Conservation (phyloP, 805 yeast genomes). For the Starmerella floricola region DNA sequence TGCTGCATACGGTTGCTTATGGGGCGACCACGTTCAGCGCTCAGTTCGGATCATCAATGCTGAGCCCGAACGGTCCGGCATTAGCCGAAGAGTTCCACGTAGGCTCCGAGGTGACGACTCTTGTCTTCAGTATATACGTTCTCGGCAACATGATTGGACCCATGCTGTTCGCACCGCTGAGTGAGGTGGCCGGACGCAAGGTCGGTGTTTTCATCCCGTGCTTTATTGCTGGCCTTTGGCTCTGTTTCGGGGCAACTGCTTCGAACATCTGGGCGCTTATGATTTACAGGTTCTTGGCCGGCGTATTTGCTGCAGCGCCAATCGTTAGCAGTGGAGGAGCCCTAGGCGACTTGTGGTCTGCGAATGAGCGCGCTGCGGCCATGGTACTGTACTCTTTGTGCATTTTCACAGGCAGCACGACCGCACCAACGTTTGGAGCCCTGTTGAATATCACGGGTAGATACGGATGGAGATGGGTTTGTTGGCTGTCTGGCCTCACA, state of each 20-base stretch:
- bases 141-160: conserved; percentile 55
- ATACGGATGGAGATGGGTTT: conserved; percentile 48
- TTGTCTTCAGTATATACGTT: conserved; percentile 45
- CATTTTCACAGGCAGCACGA: conserved; percentile 34
- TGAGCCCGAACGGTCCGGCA: conserved; percentile 40
- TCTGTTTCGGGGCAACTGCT: conserved; percentile 31
- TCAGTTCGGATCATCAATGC: conserved; percentile 42
- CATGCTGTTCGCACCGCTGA: conserved; percentile 44
- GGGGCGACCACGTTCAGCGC: conserved; percentile 42
- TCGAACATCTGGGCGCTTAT: conserved; percentile 33
- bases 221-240: conserved; percentile 37
- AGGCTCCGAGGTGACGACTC: conserved; percentile 35
- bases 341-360: conserved; percentile 46
- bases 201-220: conserved; percentile 39
- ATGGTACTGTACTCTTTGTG: conserved; percentile 39
- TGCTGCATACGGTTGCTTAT: conserved; percentile 31
- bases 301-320: conserved; percentile 51
- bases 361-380: conserved; percentile 43
- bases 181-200: conserved; percentile 47
- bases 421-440: conserved; percentile 38
- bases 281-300: conserved; percentile 44
- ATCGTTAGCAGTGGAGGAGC: conserved; percentile 52
- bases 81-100: conserved; percentile 38
- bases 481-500: conserved; percentile 40
- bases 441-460: conserved; percentile 31